Evolutionary conservation across 83 land plant genomes (phyloP).

Genomic region (Diphasiastrum complanatum): DNA sequence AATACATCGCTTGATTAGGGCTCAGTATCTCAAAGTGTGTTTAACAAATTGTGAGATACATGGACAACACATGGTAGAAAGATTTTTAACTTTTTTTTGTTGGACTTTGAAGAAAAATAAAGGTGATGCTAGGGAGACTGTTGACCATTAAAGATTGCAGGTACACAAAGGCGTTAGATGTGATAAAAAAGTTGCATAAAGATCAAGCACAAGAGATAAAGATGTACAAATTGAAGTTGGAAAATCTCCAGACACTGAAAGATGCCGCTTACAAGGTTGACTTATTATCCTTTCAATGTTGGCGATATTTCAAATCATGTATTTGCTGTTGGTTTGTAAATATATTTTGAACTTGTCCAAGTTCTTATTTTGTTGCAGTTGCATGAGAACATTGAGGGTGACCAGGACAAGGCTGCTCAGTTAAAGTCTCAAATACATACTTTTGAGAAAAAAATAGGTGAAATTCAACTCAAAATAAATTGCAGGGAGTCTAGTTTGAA

Average conservation of each 20-base stretch:
- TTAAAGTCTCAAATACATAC: conserved; percentile 60
- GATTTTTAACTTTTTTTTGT: no score
- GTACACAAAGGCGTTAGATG: conserved; percentile 95
- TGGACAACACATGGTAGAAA: no score
- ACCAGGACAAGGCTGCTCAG: conserved; percentile 55
- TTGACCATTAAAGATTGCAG: no score
- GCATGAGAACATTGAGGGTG: conserved; percentile 75
- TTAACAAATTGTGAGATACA: no score
- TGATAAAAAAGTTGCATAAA: conserved; percentile 93
- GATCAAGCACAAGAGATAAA: conserved; percentile 95
- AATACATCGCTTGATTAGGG: no score
- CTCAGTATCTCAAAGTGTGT: no score
- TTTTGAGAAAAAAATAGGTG: conserved; percentile 47
- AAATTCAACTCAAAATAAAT: conserved; percentile 49
- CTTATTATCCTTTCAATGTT: conserved; percentile 7
- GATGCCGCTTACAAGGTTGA: conserved; percentile 91
- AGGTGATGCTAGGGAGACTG: no score
- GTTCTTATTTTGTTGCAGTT: conserved; percentile 45
- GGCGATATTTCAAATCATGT: not conserved
- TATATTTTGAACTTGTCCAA: conserved; percentile 2
- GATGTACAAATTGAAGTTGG: conserved; percentile 78
- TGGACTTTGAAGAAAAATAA: no score
- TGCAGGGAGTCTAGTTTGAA: conserved; percentile 49
- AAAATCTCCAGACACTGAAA: conserved; percentile 81
- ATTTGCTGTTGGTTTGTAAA: not conserved